Conservation (phyloP, 192 early-diverging fungal species). For the Coemansia sp. region DNA sequence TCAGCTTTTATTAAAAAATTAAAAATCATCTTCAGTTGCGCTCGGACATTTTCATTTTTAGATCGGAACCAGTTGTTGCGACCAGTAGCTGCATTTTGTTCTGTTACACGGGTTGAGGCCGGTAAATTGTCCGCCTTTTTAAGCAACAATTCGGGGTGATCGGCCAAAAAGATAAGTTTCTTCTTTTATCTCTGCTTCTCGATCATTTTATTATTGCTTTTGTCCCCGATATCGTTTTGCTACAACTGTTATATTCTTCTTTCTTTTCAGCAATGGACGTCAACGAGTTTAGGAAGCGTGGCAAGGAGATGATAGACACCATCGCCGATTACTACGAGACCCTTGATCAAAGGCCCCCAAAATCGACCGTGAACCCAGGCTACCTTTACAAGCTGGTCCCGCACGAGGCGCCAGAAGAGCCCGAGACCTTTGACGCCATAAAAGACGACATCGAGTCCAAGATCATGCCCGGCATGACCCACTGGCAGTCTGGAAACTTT, state of each 20-base stretch:
- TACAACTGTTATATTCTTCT: not conserved
- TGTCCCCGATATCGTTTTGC: no score
- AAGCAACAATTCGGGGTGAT: no score
- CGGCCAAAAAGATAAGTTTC: no score
- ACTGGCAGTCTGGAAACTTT: constrained; percentile 70
- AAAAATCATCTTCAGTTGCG: no score
- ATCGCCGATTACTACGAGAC: constrained; percentile 63
- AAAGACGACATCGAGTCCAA: constrained; percentile 53
- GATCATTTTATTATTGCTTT: not conserved
- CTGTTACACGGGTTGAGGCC: no score
- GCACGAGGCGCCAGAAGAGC: constrained; percentile 56
- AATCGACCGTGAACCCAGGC: constrained; percentile 59
- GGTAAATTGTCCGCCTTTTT: no score
- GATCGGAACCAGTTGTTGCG: not conserved
- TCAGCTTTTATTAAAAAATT: no score
- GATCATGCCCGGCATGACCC: constrained; percentile 67
- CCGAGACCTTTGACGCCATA: constrained; percentile 53
- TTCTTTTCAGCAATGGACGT: constrained; percentile 34
- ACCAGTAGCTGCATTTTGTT: no score
- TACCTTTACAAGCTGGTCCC: constrained; percentile 61
- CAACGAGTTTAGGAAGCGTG: constrained; percentile 59
- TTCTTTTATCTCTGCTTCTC: not conserved
- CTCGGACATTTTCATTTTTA: no score
- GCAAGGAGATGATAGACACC: constrained; percentile 60
- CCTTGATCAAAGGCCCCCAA: constrained; percentile 47